A percentile compares a stretch with the other conserved stretches of the same genome.
Conservation (phyloP, 345 rosid species). For the Lagerstroemia speciosa region DNA sequence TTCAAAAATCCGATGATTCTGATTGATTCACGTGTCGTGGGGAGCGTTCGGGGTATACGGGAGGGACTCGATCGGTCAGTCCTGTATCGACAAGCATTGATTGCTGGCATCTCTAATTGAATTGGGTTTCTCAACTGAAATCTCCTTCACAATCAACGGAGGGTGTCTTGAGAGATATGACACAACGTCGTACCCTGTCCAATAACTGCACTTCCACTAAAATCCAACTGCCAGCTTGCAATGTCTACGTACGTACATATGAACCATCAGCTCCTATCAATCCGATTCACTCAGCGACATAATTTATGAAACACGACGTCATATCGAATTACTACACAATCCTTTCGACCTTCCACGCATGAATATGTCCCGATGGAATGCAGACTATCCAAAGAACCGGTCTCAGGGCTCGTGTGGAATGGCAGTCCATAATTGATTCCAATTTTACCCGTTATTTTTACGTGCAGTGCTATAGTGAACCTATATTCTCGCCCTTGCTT, state of each 20-base stretch:
- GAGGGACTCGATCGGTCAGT: background rate
- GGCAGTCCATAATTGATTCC: no score
- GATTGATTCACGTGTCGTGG: no score
- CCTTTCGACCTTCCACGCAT: no score
- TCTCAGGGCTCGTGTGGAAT: no score
- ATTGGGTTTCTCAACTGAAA: background rate
- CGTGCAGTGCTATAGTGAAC: no score
- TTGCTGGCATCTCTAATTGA: background rate
- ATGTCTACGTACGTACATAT: background rate
- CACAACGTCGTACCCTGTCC: background rate
- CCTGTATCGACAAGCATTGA: background rate
- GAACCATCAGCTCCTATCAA: background rate
- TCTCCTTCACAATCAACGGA: background rate
- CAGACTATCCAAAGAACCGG: no score
- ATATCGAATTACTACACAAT: no score
- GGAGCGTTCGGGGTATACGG: background rate
- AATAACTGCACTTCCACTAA: slow-evolving; percentile 1
- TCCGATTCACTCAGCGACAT: background rate
- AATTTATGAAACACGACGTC: no score
- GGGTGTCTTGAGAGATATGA: background rate
- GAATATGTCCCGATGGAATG: no score
- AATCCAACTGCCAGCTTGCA: background rate
- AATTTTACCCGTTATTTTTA: no score
- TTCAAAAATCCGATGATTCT: no score
- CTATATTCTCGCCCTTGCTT: no score